phyloP scores from a whole-genome alignment of 1,139 yeast species.

The Geotrichum phurueaensis region DNA sequence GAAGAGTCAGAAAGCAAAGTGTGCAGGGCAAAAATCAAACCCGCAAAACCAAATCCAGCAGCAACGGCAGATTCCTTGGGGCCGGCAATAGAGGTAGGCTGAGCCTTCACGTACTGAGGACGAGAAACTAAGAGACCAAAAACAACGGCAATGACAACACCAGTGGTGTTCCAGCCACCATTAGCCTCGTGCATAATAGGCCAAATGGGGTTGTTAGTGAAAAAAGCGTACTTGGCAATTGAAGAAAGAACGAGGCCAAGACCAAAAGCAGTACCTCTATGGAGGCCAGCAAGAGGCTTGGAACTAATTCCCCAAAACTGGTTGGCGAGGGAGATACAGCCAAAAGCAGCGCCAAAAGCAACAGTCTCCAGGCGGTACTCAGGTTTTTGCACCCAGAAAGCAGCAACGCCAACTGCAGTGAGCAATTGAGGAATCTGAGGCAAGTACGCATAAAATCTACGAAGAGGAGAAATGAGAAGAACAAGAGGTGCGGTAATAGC shows the following conservation, averaged over 20 bases:
- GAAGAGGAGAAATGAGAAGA: constrained; percentile 49
- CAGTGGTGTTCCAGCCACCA: constrained; percentile 80
- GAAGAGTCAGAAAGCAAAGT: constrained; percentile 79
- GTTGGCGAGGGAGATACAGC: constrained; percentile 54
- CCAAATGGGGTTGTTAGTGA: constrained; percentile 93
- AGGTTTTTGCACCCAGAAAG: constrained; percentile 64
- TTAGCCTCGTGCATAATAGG: constrained; percentile 81
- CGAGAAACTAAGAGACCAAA: constrained; percentile 54
- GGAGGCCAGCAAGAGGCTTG: constrained; percentile 42
- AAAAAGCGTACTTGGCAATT: constrained; percentile 65
- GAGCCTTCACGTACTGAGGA: constrained; percentile 26
- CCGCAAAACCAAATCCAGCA: constrained; percentile 70
- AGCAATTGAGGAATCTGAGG: constrained; percentile 51
- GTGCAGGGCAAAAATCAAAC: constrained; percentile 63
- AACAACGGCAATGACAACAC: constrained; percentile 59
- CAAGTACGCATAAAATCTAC: constrained; percentile 44
- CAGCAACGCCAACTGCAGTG: constrained; percentile 65
- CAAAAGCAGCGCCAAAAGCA: constrained; percentile 62
- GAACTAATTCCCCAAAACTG: constrained; percentile 50
- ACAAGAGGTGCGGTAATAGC: constrained; percentile 55
- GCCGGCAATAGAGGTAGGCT: constrained; percentile 25
- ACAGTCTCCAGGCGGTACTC: constrained; percentile 59
- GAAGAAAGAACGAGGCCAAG: constrained; percentile 71
- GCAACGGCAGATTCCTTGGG: constrained; percentile 37
- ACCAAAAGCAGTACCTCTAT: constrained; percentile 57